A percentile compares a stretch with the other conserved stretches of the same genome.
Conservation (phyloP, 2,329 filamentous ascomycete species). For the Pseudopithomyces chartarum region DNA sequence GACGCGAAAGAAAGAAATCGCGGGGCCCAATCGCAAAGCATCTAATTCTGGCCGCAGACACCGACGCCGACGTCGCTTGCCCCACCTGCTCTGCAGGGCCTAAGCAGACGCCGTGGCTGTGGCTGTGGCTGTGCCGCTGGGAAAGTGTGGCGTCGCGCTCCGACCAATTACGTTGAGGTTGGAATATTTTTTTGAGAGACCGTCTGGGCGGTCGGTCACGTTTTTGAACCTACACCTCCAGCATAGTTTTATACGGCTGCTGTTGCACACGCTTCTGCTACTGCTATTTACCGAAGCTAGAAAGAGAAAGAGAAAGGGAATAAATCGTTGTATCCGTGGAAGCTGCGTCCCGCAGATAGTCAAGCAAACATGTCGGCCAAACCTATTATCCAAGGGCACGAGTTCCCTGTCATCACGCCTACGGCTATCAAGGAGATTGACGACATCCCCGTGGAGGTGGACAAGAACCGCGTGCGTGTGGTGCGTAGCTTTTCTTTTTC, state of each 20-base stretch:
- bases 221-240: too few relatives aligned
- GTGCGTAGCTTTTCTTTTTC: constrained; percentile 35
- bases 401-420: constrained; percentile 28
- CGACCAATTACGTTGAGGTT: background rate
- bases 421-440: constrained; percentile 30
- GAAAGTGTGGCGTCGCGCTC: background rate
- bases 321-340: background rate
- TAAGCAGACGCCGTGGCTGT: constrained; percentile 13
- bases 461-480: constrained; percentile 52
- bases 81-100: constrained; percentile 26
- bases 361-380: constrained; percentile 25
- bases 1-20: constrained; percentile 26
- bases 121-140: background rate
- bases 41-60: background rate
- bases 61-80: background rate
- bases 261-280: background rate
- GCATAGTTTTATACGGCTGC: too few relatives aligned
- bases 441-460: constrained; percentile 32
- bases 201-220: too few relatives aligned
- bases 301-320: background rate
- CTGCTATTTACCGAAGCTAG: too few relatives aligned
- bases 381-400: constrained; percentile 15
- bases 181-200: too few relatives aligned
- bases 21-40: background rate
- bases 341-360: background rate